Percentiles rank a stretch among this genome's conserved stretches.
phyloP scores from a whole-genome alignment of 2,329 filamentous ascomycete genomes.

The Rhynchosporium agropyri region DNA sequence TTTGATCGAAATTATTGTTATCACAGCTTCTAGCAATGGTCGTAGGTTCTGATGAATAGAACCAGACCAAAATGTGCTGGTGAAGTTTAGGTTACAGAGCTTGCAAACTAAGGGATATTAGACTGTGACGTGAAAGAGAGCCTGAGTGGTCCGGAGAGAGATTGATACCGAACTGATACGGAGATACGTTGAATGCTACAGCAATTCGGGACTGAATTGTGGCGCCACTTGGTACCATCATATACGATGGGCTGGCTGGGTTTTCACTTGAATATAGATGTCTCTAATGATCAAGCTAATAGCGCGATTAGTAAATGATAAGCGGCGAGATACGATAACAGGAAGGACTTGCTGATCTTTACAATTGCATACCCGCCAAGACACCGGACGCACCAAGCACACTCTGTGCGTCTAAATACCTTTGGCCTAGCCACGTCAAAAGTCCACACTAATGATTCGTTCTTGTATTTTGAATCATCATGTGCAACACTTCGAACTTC shows the following conservation, averaged over 20 bases:
- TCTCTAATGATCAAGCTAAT: no score
- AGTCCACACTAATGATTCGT: no score
- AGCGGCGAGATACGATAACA: no score
- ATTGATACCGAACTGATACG: constrained; percentile 46
- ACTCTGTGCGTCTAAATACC: no score
- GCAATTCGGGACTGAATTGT: neutral
- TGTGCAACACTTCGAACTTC: neutral
- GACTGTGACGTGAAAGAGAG: constrained; percentile 51
- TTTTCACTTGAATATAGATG: neutral
- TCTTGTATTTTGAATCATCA: no score
- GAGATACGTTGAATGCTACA: no score
- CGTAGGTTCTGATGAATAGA: constrained; percentile 49
- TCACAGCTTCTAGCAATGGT: constrained; percentile 31
- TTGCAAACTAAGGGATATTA: constrained; percentile 42
- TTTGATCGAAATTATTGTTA: constrained; percentile 25
- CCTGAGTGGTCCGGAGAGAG: constrained; percentile 46
- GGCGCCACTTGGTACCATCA: neutral
- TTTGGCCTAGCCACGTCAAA: no score
- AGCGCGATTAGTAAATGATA: no score
- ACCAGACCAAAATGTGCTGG: constrained; percentile 41
- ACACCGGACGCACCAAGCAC: no score
- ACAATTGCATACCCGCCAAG: no score
- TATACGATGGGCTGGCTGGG: neutral
- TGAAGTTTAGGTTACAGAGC: constrained; percentile 40
- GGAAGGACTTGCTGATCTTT: no score